These are phyloP conservation scores for Thuidium tamariscinum DNA, from an alignment of 225 moss, liverwort and hornwort species.

Conservation along the genomic window DNA sequence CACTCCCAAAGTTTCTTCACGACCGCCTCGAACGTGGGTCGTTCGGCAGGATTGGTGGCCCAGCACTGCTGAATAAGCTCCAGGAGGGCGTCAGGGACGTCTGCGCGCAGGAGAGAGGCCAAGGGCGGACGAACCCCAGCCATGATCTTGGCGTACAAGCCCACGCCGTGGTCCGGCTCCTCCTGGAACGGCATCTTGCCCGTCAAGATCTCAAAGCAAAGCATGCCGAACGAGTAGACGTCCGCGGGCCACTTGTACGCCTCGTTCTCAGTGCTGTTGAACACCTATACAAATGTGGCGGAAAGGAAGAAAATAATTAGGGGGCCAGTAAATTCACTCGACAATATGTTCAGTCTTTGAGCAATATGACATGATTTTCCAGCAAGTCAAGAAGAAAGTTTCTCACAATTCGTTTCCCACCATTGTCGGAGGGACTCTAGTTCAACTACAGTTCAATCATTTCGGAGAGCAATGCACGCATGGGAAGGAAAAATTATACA, in stretches of 20 bases:
- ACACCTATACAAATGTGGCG: not conserved
- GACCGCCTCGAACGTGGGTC: constrained; percentile 1
- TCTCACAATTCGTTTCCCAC: not conserved
- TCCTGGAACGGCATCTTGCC: constrained; percentile 8
- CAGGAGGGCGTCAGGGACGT: not conserved
- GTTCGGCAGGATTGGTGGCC: not conserved
- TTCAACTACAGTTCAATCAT: not conserved
- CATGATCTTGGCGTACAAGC: not conserved
- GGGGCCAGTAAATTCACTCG: not conserved
- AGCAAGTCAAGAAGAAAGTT: not conserved
- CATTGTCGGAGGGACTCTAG: not conserved
- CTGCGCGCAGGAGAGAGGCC: not conserved
- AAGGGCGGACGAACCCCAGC: not conserved
- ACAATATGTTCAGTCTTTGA: not conserved
- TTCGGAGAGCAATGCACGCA: not conserved
- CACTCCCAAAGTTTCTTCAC: constrained; percentile 17
- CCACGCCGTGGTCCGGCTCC: not conserved
- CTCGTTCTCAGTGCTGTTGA: not conserved
- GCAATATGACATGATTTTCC: not conserved
- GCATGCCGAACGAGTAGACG: constrained; percentile 31
- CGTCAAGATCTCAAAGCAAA: constrained; percentile 21
- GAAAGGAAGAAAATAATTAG: not conserved
- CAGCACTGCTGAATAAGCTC: constrained; percentile 23
- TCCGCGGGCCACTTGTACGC: constrained; percentile 18
- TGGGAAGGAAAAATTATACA: not conserved